phyloP scores from a whole-genome alignment of 2,329 filamentous ascomycete genomes.

The Bipolaris sorokiniana region DNA sequence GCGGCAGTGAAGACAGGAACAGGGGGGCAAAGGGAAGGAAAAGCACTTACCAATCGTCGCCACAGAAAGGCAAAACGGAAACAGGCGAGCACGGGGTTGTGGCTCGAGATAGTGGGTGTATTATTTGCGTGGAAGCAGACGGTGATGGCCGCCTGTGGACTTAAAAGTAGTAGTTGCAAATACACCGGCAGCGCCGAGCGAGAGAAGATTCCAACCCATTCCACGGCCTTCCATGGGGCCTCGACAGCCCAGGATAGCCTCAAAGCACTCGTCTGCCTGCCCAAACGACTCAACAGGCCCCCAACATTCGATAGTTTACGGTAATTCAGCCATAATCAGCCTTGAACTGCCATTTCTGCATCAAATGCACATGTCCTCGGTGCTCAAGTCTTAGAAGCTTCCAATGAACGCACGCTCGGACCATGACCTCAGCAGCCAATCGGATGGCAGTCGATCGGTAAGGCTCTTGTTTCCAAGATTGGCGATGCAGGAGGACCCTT shows the following conservation, averaged over 20 bases:
- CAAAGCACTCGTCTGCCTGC: constrained; percentile 7
- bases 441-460: constrained; percentile 7
- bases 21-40: constrained; percentile 9
- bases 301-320: not conserved
- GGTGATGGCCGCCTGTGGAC: constrained; percentile 31
- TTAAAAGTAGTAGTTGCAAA: constrained; percentile 45
- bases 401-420: constrained; percentile 10
- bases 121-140: constrained; percentile 20
- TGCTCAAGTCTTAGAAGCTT: constrained; percentile 14
- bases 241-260: constrained; percentile 34
- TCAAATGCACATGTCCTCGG: not conserved
- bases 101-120: constrained; percentile 20
- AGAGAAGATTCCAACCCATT: constrained; percentile 46
- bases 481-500: constrained; percentile 12
- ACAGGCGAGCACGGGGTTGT: constrained; percentile 10
- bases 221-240: constrained; percentile 42
- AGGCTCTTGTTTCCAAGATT: constrained; percentile 17
- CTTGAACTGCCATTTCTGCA: not conserved
- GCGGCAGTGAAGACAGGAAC: constrained; percentile 9
- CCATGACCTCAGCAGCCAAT: constrained; percentile 3
- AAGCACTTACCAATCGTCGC: constrained; percentile 29
- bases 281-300: not conserved
- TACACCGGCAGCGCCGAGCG: constrained; percentile 43
- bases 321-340: not conserved
- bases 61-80: constrained; percentile 6